Conservation (phyloP, 495 filamentous ascomycete genomes). For the Polyplosphaeria fusca region DNA sequence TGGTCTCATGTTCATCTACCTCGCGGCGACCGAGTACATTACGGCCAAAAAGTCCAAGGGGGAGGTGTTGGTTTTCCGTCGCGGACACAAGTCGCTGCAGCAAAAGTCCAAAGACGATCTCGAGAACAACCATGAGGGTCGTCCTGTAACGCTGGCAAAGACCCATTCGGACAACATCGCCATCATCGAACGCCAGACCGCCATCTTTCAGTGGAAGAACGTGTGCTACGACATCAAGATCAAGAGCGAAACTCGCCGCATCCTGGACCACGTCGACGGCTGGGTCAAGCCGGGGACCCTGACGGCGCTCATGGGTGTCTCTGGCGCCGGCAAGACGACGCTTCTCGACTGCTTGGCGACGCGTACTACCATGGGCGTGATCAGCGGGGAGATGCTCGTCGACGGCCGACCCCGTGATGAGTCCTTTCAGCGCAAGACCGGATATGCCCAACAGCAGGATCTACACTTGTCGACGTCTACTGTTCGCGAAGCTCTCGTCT, state of each 20-base stretch:
- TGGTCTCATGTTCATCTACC: slow-evolving; percentile 63
- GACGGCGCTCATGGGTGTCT: slow-evolving; percentile 83
- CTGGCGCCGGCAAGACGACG: slow-evolving; percentile 70
- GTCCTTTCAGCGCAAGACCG: slow-evolving; percentile 89
- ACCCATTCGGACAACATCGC: slow-evolving; percentile 43
- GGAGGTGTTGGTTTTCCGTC: slow-evolving; percentile 82
- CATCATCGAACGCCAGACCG: slow-evolving; percentile 59
- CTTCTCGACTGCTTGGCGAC: slow-evolving; percentile 70
- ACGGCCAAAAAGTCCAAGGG: slow-evolving; percentile 78
- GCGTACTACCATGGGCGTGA: slow-evolving; percentile 80
- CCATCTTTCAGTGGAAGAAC: slow-evolving; percentile 82
- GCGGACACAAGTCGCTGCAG: slow-evolving; percentile 64
- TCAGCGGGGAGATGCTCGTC: slow-evolving; percentile 81
- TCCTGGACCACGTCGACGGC: slow-evolving; percentile 80
- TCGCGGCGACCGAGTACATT: slow-evolving; percentile 70
- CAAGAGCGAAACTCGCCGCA: slow-evolving; percentile 68
- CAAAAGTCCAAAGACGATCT: slow-evolving; percentile 54
- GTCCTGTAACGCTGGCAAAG: slow-evolving; percentile 43
- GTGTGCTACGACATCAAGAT: slow-evolving; percentile 89
- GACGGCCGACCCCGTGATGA: slow-evolving; percentile 71
- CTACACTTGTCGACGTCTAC: slow-evolving; percentile 83
- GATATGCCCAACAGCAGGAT: slow-evolving; percentile 96
- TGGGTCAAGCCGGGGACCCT: slow-evolving; percentile 90
- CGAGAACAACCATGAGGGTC: slow-evolving; percentile 43
- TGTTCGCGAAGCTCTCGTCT: slow-evolving; percentile 78